phyloP scores from a whole-genome alignment of 306 rosid genomes.

The Castanea sativa region DNA sequence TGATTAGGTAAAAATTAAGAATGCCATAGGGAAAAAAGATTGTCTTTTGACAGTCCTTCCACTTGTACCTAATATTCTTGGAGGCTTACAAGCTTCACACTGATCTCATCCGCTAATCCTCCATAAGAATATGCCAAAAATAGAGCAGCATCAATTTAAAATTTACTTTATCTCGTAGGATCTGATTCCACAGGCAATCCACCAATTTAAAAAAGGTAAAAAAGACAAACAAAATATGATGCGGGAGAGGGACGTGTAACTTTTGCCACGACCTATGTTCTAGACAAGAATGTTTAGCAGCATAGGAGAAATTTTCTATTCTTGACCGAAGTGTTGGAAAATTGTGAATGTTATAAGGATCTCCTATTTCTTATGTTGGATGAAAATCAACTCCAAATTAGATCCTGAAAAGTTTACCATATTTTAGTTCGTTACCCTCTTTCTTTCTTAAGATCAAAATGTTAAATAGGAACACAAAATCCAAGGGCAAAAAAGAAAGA shows the following conservation, averaged over 20 bases:
- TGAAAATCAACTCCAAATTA: no score
- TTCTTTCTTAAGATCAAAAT: no score
- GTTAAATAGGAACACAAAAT: no score
- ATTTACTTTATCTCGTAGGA: slow-evolving; percentile 55
- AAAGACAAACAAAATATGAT: slow-evolving; percentile 27
- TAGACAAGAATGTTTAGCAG: slow-evolving; percentile 1
- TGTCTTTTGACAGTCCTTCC: neutral
- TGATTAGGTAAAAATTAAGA: neutral
- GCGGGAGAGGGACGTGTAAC: slow-evolving; percentile 35
- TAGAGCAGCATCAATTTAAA: slow-evolving; percentile 44
- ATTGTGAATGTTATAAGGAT: no score
- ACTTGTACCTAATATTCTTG: neutral
- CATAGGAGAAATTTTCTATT: slow-evolving; percentile 5
- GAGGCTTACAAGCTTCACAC: slow-evolving; percentile 19
- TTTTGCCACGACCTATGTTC: slow-evolving; percentile 11
- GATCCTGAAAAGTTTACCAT: no score
- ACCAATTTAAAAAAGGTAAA: slow-evolving; percentile 31
- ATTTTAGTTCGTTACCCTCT: no score
- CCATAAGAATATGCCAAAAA: slow-evolving; percentile 34
- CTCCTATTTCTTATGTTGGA: no score
- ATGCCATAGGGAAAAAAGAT: neutral
- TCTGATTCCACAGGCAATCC: slow-evolving; percentile 67
- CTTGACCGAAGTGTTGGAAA: slow-evolving; percentile 1
- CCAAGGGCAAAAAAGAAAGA: neutral
- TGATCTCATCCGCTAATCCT: slow-evolving; percentile 25